A percentile compares a stretch with the other conserved stretches of the same genome.
Conservation (phyloP, 2,329 filamentous ascomycete genomes). For the Emergomyces pasteurianus region DNA sequence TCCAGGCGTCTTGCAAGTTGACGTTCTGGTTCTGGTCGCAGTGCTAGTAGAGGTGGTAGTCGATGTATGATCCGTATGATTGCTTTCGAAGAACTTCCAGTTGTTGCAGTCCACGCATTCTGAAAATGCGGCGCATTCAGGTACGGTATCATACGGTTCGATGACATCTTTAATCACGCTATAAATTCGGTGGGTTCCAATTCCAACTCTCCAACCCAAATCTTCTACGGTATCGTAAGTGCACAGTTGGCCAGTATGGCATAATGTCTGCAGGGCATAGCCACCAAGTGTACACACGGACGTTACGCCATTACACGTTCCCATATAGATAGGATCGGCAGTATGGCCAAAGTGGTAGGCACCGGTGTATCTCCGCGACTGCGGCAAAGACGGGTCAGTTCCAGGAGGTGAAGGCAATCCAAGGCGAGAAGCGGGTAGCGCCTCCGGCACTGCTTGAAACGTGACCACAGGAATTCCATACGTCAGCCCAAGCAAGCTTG, state of each 20-base stretch:
- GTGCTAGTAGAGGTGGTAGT: conserved; percentile 44
- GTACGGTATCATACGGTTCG: conserved; percentile 67
- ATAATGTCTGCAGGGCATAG: conserved; percentile 87
- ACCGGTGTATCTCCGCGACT: conserved; percentile 60
- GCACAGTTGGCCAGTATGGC: conserved; percentile 79
- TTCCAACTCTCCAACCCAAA: conserved; percentile 81
- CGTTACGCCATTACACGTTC: conserved; percentile 80
- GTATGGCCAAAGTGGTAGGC: conserved; percentile 90
- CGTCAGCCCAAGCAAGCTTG: conserved; percentile 77
- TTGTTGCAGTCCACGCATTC: conserved; percentile 77
- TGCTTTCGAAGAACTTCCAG: conserved; percentile 94
- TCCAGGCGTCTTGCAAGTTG: conserved; percentile 80
- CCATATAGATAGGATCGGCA: conserved; percentile 89
- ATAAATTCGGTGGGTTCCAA: conserved; percentile 83
- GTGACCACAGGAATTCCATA: conserved; percentile 86
- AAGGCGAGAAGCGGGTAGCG: conserved; percentile 69
- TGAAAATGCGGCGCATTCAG: conserved; percentile 63
- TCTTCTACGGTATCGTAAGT: conserved; percentile 87
- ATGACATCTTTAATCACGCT: conserved; percentile 82
- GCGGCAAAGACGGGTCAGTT: conserved; percentile 56
- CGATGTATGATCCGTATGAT: conserved; percentile 66
- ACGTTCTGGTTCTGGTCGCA: conserved; percentile 56
- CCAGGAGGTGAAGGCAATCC: conserved; percentile 79
- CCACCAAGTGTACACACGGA: conserved; percentile 83
- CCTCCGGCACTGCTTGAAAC: conserved; percentile 87